Evolutionary conservation across 2,329 filamentous ascomycete genomes (phyloP).

Genomic region (Aureobasidium zeae): DNA sequence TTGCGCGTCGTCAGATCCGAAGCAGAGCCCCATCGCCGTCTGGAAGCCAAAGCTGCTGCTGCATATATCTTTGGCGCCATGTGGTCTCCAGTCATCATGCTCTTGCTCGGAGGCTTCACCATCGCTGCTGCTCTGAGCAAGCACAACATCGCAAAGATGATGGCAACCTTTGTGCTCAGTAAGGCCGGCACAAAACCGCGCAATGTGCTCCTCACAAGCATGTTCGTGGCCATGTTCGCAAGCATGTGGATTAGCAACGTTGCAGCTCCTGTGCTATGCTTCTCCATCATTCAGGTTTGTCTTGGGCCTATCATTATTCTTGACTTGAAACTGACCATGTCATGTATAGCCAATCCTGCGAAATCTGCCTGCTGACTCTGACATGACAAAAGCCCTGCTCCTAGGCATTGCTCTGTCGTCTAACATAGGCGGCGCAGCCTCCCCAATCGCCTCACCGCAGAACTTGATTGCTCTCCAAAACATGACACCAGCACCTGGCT

Average conservation of each 20-base stretch:
- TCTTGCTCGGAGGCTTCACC: constrained; percentile 90
- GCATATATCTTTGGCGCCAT: constrained; percentile 84
- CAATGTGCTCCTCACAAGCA: constrained; percentile 89
- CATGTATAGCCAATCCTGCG: constrained; percentile 78
- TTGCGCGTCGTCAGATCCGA: constrained; percentile 76
- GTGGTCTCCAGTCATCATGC: constrained; percentile 99
- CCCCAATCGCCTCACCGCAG: constrained; percentile 92
- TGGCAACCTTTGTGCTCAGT: constrained; percentile 91
- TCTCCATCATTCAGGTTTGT: constrained; percentile 73
- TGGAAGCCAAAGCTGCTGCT: constrained; percentile 73
- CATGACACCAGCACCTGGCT: constrained; percentile 84
- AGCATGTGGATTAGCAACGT: constrained; percentile 99
- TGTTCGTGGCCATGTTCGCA: constrained; percentile 95
- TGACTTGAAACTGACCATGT: constrained; percentile 29
- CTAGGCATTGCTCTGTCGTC: constrained; percentile 90
- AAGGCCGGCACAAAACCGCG: constrained; percentile 87
- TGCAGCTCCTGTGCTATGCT: constrained; percentile 90
- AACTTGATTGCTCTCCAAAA: constrained; percentile 95
- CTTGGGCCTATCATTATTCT: neutral
- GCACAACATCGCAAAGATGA: constrained; percentile 94
- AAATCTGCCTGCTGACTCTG: constrained; percentile 79
- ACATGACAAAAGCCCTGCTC: constrained; percentile 91
- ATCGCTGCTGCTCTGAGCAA: constrained; percentile 92
- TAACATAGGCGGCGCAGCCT: constrained; percentile 93
- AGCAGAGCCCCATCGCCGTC: constrained; percentile 56